Conservation (phyloP, 495 filamentous ascomycete genomes). For the Apodospora peruviana region DNA sequence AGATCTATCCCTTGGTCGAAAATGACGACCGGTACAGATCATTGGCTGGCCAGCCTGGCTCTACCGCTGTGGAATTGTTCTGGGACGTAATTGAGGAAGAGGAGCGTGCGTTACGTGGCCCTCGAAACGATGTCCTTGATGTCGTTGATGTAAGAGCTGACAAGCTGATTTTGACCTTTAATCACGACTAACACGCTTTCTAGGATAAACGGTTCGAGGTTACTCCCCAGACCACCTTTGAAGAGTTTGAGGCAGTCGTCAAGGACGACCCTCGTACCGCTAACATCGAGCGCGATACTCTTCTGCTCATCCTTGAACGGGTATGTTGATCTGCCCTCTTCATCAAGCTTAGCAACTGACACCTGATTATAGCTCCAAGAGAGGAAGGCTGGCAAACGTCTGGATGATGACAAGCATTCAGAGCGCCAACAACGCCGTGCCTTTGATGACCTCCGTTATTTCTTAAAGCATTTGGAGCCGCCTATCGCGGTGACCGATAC, state of each 20-base stretch:
- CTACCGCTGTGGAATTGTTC: slow-evolving; percentile 88
- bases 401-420: slow-evolving; percentile 75
- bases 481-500: slow-evolving; percentile 69
- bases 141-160: slow-evolving; percentile 73
- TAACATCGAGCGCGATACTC: slow-evolving; percentile 69
- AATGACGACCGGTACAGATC: slow-evolving; percentile 78
- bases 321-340: slow-evolving; percentile 26
- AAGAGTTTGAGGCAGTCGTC: slow-evolving; percentile 76
- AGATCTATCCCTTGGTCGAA: slow-evolving; percentile 70
- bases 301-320: slow-evolving; percentile 74
- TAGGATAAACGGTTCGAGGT: slow-evolving; percentile 91
- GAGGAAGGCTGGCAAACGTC: slow-evolving; percentile 56
- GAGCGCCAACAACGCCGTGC: slow-evolving; percentile 83
- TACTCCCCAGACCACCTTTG: slow-evolving; percentile 74
- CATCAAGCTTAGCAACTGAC: slow-evolving; percentile 14
- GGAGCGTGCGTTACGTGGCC: slow-evolving; percentile 72
- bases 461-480: slow-evolving; percentile 89
- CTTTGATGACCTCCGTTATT: slow-evolving; percentile 77
- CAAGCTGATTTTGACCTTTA: neutral
- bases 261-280: slow-evolving; percentile 78
- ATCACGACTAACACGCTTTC: neutral
- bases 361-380: slow-evolving; percentile 59
- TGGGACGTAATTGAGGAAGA: slow-evolving; percentile 97
- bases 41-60: slow-evolving; percentile 82
- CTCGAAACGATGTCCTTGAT: slow-evolving; percentile 80